Evolutionary conservation across 148 eudicot genomes (phyloP), one percentile per base, ranked within the genome.

Genomic region (Amaranthus palmeri): DNA sequence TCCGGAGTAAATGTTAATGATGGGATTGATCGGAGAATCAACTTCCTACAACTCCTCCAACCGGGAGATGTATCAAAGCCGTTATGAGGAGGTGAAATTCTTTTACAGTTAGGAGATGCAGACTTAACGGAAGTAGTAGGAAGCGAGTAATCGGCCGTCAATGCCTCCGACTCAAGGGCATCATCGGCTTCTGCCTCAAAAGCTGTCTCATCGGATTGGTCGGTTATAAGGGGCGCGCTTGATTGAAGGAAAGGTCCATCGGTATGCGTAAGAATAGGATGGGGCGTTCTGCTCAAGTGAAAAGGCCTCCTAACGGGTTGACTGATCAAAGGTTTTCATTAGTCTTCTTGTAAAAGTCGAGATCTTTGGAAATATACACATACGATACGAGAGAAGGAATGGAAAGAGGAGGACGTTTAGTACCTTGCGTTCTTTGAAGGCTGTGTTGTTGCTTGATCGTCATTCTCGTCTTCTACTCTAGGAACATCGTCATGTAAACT

Each of bases 101-200:
- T 76, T 73, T 84, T 84, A 69, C 76, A 57, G 60, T 79, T 84
- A 36, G 85, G 87, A 68, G 87, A 84, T 57, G 76, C 43, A 54
- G 85, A 76, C 69, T 79, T 84, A 40, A 81, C 72, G 54, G n/a
- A 70, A 15, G 77, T 70, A 40, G 77, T 73, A 72, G 79, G 63
- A 57, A 72, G 71, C 15, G 53, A 42, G 65, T 72, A 65, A 53
- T 73, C 78, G 64, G 54, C 75, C 44, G 65, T 48, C 61, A 67
- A 71, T 41, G n/a, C 52, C 55, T 77, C 69, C 8, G 64, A 25
- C 36, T 25, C 36, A 25, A 25, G 41, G 51, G 63, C 67, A 75
- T 78, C 78, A 49, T 74, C 73, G 55, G 75, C 75, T 8, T 70
- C 77, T 45, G 65, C 80, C 53, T 53, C 71, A 17, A 64, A 54